phyloP scores from a whole-genome alignment of 176 grass and related monocot species.

The maize (Zea mays) region DNA sequence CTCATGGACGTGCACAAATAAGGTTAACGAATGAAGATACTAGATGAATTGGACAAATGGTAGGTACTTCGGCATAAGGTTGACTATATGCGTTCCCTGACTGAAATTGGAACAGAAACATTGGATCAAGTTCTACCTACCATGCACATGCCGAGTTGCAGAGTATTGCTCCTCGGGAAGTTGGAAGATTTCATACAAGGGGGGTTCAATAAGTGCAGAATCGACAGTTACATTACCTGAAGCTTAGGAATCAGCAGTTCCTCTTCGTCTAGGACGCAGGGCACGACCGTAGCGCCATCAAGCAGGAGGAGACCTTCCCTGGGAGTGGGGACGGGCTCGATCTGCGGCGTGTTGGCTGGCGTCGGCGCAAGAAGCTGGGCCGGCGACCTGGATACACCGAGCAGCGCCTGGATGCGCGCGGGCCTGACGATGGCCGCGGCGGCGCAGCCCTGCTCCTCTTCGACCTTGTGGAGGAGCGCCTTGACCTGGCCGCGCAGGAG shows the following conservation, averaged over 20 bases:
- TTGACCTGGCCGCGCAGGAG: slow-evolving; percentile 83
- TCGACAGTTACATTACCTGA: slow-evolving; percentile 36
- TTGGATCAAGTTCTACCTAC: background rate
- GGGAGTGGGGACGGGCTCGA: background rate
- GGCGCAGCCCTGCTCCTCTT: slow-evolving; percentile 53
- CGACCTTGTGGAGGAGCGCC: slow-evolving; percentile 78
- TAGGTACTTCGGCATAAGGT: no score
- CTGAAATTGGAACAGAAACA: background rate
- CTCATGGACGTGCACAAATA: background rate
- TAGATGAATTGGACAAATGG: background rate
- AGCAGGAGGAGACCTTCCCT: slow-evolving; percentile 14
- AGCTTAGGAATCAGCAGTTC: slow-evolving; percentile 43
- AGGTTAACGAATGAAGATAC: background rate
- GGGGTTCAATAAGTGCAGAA: background rate
- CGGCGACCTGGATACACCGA: slow-evolving; percentile 51
- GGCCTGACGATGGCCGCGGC: slow-evolving; percentile 20
- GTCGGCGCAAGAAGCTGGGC: slow-evolving; percentile 72
- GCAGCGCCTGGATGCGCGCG: slow-evolving; percentile 48
- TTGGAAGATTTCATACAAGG: background rate
- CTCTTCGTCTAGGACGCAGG: slow-evolving; percentile 46
- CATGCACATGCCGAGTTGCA: background rate
- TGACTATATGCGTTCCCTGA: background rate
- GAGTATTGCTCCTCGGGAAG: background rate
- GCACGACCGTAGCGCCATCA: background rate
- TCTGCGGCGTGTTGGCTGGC: slow-evolving; percentile 69